phyloP scores from a whole-genome alignment of 805 yeast genomes.

The Metschnikowia cubensis region DNA sequence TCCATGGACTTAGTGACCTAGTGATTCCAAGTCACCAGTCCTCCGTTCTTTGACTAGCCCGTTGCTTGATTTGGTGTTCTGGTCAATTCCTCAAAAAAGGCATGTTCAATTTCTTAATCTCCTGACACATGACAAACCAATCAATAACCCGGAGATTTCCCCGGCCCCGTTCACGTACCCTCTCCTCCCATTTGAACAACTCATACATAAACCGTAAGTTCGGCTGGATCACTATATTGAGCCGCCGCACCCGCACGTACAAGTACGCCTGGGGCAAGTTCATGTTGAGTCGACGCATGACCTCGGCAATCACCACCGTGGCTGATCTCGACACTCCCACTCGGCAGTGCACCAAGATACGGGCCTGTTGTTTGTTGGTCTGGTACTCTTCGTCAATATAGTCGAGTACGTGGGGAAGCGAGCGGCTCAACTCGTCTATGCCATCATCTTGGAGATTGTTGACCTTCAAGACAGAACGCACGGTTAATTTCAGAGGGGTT shows the following conservation, averaged over 20 bases:
- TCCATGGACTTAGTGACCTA: too few relatives aligned
- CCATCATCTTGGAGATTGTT: conserved; percentile 88
- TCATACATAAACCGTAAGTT: conserved; percentile 90
- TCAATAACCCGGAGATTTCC: conserved; percentile 59
- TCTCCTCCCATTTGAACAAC: conserved; percentile 46
- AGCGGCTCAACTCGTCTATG: conserved; percentile 64
- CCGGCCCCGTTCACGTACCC: conserved; percentile 5
- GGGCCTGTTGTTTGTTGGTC: conserved; percentile 10
- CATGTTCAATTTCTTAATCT: conserved; percentile 71
- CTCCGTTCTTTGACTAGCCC: not conserved
- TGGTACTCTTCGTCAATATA: conserved; percentile 49
- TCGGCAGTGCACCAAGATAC: conserved; percentile 78
- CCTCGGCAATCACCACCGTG: conserved; percentile 92
- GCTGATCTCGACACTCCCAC: conserved; percentile 96
- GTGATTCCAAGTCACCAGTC: too few relatives aligned
- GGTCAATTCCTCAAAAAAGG: conserved; percentile 26
- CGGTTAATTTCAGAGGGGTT: conserved; percentile 16
- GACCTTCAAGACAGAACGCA: conserved; percentile 55
- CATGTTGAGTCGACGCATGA: conserved; percentile 70
- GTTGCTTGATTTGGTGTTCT: too few relatives aligned
- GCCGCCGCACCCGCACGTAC: conserved; percentile 81
- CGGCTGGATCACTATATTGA: conserved; percentile 93
- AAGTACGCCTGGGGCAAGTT: conserved; percentile 76
- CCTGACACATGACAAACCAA: conserved; percentile 85
- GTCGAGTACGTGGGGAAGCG: conserved; percentile 59